These are phyloP conservation scores for Penicillium sp. DNA, from an alignment of 2,329 filamentous ascomycete species.

Conservation along the genomic window DNA sequence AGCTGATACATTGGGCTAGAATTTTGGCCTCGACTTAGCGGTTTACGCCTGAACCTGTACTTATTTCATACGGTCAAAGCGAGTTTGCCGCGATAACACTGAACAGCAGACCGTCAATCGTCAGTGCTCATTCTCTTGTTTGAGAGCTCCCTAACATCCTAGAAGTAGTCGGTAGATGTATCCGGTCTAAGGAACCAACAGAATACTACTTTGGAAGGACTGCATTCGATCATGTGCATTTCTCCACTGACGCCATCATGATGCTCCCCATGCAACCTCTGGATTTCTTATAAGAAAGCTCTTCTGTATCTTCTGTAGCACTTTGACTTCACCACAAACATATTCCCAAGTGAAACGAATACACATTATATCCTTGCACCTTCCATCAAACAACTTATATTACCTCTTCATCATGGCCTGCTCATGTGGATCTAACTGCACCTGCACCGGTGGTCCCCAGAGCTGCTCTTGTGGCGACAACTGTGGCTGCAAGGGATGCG, in stretches of 20 bases:
- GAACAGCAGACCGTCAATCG: neutral
- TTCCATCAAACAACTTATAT: neutral
- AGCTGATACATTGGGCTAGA: neutral
- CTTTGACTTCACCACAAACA: neutral
- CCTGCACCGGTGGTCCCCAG: slow-evolving; percentile 33
- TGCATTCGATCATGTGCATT: no score
- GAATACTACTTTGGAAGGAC: no score
- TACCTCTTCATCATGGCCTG: slow-evolving; percentile 31
- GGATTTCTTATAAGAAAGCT: slow-evolving; percentile 10
- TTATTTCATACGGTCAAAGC: neutral
- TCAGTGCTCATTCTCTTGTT: no score
- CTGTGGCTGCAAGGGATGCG: slow-evolving; percentile 39
- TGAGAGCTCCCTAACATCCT: no score
- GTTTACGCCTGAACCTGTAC: neutral
- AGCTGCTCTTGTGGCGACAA: slow-evolving; percentile 34
- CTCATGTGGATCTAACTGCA: slow-evolving; percentile 34
- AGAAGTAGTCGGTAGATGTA: no score
- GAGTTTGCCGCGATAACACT: neutral
- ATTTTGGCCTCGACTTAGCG: neutral
- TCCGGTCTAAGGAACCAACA: no score
- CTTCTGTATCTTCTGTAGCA: no score
- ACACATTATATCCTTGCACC: neutral
- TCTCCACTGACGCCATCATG: slow-evolving; percentile 19
- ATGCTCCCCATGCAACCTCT: slow-evolving; percentile 15
- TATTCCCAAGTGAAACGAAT: no score